Evolutionary conservation across 2,329 filamentous ascomycete species (phyloP), one percentile per base, ranked within the genome.

Genomic region (Alternaria panax): DNA sequence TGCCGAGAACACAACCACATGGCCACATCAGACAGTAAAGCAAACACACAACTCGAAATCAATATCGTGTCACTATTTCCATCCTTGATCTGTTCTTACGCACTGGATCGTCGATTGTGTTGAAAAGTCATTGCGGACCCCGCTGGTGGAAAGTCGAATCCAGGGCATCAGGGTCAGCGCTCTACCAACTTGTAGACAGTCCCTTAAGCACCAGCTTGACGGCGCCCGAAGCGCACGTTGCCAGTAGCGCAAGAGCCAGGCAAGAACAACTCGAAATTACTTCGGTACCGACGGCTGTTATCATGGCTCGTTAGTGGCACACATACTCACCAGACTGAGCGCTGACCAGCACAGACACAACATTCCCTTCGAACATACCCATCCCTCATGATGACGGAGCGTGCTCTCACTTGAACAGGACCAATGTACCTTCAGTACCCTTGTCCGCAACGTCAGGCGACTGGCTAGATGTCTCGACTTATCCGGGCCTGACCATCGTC

Each of bases 311-410:
- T 68, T 45, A 64, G 59, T 65, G 45, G 60, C 46, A 55, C 57
- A 46, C 45, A 55, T 18, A 40, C 45, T 40, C 34, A 46, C 20
- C 38, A 54, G 40, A 42, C 54, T 55, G 43, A 54, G 55, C 12
- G 55, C 68, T 69, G 47, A 68, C 62, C 46, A 16, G 27, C 54
- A 47, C 51, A 70, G 64, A 71, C 52, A 68, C 65, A 51, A 60
- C 62, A n/a, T 66, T 79, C 40, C 78, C 78, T 4, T 54, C 65
- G 32, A 69, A 75, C 60, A 64, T 80, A 16, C 79, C 79, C 22
- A 62, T 74, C 25, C 80, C 79, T 16, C 56, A 71, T 47, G 78
- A 81, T 63, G 79, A 82, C 57, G 78, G 78, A 41, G 75, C 78
- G 41, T 79, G 76, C 67, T 57, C 78, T 51, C 78, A 82, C 56